Evolutionary conservation across 352 stramenopile genomes (phyloP).

Genomic region (Phytophthora multivora): DNA sequence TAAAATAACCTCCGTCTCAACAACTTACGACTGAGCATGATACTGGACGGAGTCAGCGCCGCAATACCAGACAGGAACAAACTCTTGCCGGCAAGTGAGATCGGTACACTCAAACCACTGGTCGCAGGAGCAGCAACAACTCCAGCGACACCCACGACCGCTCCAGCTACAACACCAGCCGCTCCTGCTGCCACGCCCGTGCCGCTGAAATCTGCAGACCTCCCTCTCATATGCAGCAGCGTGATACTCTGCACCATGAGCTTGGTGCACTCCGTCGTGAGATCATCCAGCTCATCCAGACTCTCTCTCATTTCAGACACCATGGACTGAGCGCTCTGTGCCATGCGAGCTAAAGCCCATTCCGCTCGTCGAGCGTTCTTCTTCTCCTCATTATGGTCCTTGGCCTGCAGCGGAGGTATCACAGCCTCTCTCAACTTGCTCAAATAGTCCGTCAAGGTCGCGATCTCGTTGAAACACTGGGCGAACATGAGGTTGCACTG

Average conservation of each 20-base stretch:
- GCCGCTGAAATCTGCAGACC: conserved; percentile 85
- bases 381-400: conserved; percentile 76
- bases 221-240: conserved; percentile 77
- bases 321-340: conserved; percentile 67
- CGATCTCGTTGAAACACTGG: conserved; percentile 77
- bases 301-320: conserved; percentile 74
- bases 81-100: conserved; percentile 83
- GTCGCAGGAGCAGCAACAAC: conserved; percentile 80
- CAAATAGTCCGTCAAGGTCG: conserved; percentile 81
- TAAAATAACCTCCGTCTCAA: neutral
- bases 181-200: conserved; percentile 82
- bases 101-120: conserved; percentile 80
- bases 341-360: conserved; percentile 79
- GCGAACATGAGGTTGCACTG: conserved; percentile 85
- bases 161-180: conserved; percentile 79
- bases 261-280: conserved; percentile 82
- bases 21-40: conserved; percentile 85
- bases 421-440: conserved; percentile 74
- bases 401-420: conserved; percentile 51
- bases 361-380: conserved; percentile 70
- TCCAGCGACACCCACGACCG: conserved; percentile 75
- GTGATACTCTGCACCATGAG: conserved; percentile 89
- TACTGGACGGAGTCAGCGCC: conserved; percentile 80
- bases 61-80: conserved; percentile 83
- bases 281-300: conserved; percentile 79